phyloP scores from a whole-genome alignment of 352 stramenopile genomes.

The Elongisporangium anandrum region DNA sequence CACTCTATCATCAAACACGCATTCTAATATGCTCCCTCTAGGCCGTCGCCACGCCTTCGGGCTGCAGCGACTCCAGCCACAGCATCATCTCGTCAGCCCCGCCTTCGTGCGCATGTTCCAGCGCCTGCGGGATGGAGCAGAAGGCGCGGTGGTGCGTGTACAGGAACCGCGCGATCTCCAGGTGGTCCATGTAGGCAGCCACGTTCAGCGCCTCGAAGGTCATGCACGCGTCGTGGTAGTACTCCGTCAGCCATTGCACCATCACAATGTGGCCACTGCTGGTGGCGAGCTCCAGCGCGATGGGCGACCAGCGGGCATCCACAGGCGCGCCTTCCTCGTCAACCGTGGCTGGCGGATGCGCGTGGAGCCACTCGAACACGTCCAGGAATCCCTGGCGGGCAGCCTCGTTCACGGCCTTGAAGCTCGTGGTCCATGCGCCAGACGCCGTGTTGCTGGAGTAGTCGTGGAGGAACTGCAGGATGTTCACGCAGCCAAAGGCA shows the following conservation, averaged over 20 bases:
- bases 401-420: conserved; percentile 54
- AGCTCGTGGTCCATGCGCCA: conserved; percentile 36
- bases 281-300: conserved; percentile 48
- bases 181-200: conserved; percentile 68
- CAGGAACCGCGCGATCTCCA: conserved; percentile 51
- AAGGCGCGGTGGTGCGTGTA: conserved; percentile 32
- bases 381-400: conserved; percentile 44
- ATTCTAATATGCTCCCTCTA: not conserved
- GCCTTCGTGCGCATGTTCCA: conserved; percentile 61
- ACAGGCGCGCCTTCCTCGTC: conserved; percentile 6
- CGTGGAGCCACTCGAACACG: conserved; percentile 52
- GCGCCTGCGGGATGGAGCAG: conserved; percentile 46
- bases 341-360: conserved; percentile 13
- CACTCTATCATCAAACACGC: not conserved
- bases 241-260: conserved; percentile 58
- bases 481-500: conserved; percentile 41
- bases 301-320: conserved; percentile 38
- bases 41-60: not conserved
- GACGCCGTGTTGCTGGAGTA: conserved; percentile 19
- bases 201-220: conserved; percentile 59
- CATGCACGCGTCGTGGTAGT: conserved; percentile 40
- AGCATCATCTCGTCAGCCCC: conserved; percentile 52
- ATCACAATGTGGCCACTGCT: conserved; percentile 55
- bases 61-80: conserved; percentile 41
- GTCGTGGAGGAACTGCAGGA: conserved; percentile 46